A percentile compares a stretch with the other conserved stretches of the same genome.
phyloP scores from a whole-genome alignment of 352 stramenopile genomes.

The Globisporangium apiculatum region DNA sequence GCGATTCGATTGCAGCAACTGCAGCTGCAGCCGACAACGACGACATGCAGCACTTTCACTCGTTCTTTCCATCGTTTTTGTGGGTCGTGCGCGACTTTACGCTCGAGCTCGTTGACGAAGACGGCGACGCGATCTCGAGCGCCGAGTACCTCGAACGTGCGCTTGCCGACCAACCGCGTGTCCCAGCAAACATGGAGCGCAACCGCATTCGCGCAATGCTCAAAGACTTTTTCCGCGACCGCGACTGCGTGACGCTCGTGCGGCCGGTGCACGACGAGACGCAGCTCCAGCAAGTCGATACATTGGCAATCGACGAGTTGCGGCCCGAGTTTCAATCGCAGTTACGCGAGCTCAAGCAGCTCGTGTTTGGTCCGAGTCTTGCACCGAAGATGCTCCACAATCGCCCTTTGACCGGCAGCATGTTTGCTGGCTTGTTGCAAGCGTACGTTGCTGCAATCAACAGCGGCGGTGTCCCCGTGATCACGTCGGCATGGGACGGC shows the following conservation, averaged over 20 bases:
- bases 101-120: constrained; percentile 79
- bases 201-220: constrained; percentile 81
- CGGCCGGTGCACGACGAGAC: constrained; percentile 74
- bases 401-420: constrained; percentile 73
- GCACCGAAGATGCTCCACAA: constrained; percentile 81
- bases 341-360: constrained; percentile 50
- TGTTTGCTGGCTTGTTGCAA: constrained; percentile 78
- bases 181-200: constrained; percentile 59
- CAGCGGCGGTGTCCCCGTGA: constrained; percentile 83
- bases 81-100: constrained; percentile 88
- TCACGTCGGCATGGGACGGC: constrained; percentile 82
- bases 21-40: constrained; percentile 22
- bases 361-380: constrained; percentile 64
- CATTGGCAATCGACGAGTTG: constrained; percentile 53
- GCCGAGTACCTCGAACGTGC: constrained; percentile 79
- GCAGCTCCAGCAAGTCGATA: constrained; percentile 71
- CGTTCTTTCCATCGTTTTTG: constrained; percentile 85
- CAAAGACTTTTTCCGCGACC: constrained; percentile 80
- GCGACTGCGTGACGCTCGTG: constrained; percentile 77
- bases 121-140: constrained; percentile 70
- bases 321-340: constrained; percentile 74
- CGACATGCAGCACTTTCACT: constrained; percentile 69
- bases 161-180: constrained; percentile 63
- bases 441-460: constrained; percentile 84
- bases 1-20: neutral